These are phyloP conservation scores for Bruguiera parviflora DNA, from an alignment of 345 rosid species.

Conservation along the genomic window DNA sequence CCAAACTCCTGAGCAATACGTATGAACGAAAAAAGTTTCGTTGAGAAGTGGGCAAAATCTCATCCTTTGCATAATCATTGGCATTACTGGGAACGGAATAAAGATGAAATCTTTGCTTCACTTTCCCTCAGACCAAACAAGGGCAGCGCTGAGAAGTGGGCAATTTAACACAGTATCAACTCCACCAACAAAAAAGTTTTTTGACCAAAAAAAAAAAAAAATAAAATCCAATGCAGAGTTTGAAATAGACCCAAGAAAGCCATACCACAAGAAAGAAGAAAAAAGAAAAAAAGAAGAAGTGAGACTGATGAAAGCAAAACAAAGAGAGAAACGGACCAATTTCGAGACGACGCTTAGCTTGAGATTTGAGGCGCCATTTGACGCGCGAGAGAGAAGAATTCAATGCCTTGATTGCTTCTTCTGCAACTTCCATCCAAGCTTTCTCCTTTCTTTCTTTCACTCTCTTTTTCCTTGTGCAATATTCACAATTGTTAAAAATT, in stretches of 20 bases:
- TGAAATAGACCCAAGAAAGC: conserved; percentile 4
- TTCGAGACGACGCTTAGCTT: conserved; percentile 65
- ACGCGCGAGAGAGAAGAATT: conserved; percentile 44
- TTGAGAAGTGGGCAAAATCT: too few species aligned
- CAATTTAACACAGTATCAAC: too few species aligned
- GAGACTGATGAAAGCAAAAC: not conserved
- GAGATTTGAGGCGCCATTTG: conserved; percentile 71
- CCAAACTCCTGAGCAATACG: too few species aligned
- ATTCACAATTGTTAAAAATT: not conserved
- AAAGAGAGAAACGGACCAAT: conserved; percentile 37
- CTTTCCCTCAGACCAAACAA: too few species aligned
- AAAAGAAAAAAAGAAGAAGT: too few species aligned
- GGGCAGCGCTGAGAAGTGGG: too few species aligned
- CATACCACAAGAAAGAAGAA: not conserved
- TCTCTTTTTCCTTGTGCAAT: not conserved
- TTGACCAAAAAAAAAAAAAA: not conserved
- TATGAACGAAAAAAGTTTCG: too few species aligned
- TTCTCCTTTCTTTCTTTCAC: not conserved
- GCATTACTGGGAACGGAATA: too few species aligned
- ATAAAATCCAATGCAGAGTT: conserved; percentile 4
- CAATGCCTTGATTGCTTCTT: conserved; percentile 47
- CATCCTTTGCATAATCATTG: too few species aligned
- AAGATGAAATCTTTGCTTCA: too few species aligned
- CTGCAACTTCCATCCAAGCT: conserved; percentile 12
- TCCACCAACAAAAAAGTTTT: too few species aligned